These are phyloP conservation scores for Microthyrium microscopicum DNA, from an alignment of 2,329 filamentous ascomycete species.

Conservation along the genomic window DNA sequence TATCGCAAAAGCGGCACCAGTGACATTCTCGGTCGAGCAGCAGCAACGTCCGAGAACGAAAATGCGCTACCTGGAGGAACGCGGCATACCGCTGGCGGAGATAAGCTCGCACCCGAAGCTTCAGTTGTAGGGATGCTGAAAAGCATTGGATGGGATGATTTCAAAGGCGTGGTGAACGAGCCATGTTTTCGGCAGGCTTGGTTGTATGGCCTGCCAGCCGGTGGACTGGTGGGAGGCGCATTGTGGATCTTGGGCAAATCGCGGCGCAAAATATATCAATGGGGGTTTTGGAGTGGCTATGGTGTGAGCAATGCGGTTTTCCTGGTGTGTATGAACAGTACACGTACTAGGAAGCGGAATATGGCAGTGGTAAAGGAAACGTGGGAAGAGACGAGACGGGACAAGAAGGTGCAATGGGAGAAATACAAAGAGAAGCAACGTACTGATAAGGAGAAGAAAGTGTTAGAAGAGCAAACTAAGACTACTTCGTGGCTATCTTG, in stretches of 20 bases:
- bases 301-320: no score
- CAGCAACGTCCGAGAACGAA: conserved; percentile 19
- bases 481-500: no score
- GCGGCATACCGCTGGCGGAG: conserved; percentile 44
- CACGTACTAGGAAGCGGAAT: no score
- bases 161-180: conserved; percentile 46
- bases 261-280: no score
- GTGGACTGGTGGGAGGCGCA: conserved; percentile 59
- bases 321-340: no score
- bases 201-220: conserved; percentile 66
- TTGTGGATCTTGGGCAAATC: conserved; percentile 32
- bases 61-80: conserved; percentile 40
- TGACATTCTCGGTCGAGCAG: conserved; percentile 8
- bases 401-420: conserved; percentile 67
- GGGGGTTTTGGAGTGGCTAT: no score
- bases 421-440: conserved; percentile 52
- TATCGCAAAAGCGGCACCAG: conserved; percentile 4
- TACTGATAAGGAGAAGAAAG: conserved; percentile 18
- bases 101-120: conserved; percentile 41
- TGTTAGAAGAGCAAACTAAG: background rate
- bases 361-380: conserved; percentile 58
- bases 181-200: conserved; percentile 76
- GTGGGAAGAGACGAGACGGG: conserved; percentile 73
- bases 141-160: conserved; percentile 8
- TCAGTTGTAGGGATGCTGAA: conserved; percentile 10